Percentiles rank a stretch among this genome's conserved stretches.
Evolutionary conservation across 768 basidiomycete species (phyloP).

Genomic region (Xerocomellus chrysenteron): DNA sequence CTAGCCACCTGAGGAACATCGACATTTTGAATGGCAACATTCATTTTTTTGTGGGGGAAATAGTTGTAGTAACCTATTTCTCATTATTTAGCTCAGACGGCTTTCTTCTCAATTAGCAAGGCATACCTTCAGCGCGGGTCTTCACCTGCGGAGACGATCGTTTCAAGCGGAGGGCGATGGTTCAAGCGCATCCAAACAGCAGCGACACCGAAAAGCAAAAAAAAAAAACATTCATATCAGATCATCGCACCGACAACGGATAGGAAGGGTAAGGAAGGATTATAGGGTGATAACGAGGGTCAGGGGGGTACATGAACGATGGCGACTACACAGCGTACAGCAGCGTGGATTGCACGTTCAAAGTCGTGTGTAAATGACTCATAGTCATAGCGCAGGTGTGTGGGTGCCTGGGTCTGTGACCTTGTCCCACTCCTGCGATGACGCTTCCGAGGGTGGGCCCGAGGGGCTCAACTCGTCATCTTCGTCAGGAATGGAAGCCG

Average conservation of each 20-base stretch:
- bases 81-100: constrained; percentile 17
- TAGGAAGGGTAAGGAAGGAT: constrained; percentile 20
- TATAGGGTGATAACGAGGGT: constrained; percentile 16
- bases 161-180: constrained; percentile 6
- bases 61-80: constrained; percentile 67
- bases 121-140: constrained; percentile 74
- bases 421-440: constrained; percentile 90
- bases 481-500: constrained; percentile 42
- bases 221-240: constrained; percentile 57
- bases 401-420: constrained; percentile 72
- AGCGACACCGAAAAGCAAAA: constrained; percentile 24
- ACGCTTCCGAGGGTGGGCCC: constrained; percentile 80
- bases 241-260: constrained; percentile 35
- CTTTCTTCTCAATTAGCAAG: constrained; percentile 8
- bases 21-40: constrained; percentile 57
- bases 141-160: constrained; percentile 50
- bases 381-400: constrained; percentile 44
- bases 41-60: constrained; percentile 74
- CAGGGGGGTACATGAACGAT: constrained; percentile 25
- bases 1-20: constrained; percentile 22
- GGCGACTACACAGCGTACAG: constrained; percentile 33
- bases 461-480: constrained; percentile 57
- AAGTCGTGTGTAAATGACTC: constrained; percentile 27
- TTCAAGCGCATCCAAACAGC: constrained; percentile 19
- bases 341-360: constrained; percentile 30